Conservation (phyloP, 176 grass and related monocot genomes). For the Juncus effusus region DNA sequence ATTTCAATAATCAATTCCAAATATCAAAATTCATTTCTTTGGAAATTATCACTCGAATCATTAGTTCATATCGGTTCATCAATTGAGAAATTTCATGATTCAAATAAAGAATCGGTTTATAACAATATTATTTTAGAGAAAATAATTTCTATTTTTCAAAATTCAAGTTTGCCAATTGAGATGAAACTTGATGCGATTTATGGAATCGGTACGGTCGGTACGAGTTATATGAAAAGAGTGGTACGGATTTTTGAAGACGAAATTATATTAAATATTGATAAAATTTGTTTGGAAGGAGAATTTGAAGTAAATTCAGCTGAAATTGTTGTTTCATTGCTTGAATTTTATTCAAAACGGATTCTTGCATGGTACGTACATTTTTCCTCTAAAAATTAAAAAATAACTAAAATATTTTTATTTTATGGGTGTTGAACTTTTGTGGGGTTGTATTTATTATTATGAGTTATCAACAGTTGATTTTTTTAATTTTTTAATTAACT, state of each 20-base stretch:
- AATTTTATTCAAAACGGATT: constrained; percentile 59
- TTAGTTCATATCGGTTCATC: constrained; percentile 69
- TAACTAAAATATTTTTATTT: not conserved
- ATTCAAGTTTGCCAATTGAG: constrained; percentile 42
- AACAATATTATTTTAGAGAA: constrained; percentile 55
- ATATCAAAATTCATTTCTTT: constrained; percentile 46
- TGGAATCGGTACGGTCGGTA: constrained; percentile 55
- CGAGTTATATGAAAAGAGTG: constrained; percentile 53
- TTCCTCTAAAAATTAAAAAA: not conserved
- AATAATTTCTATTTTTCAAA: constrained; percentile 58
- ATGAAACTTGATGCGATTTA: constrained; percentile 69
- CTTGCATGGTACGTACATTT: constrained; percentile 69
- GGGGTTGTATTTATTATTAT: not conserved
- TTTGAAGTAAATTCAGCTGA: constrained; percentile 21
- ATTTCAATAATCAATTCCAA: constrained; percentile 46
- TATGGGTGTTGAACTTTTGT: not conserved
- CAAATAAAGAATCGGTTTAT: constrained; percentile 54
- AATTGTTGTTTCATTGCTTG: constrained; percentile 51
- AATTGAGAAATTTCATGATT: constrained; percentile 41
- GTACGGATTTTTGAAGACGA: constrained; percentile 59
- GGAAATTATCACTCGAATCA: constrained; percentile 67
- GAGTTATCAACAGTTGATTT: no score
- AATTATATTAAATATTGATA: constrained; percentile 54
- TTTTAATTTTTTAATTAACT: no score
- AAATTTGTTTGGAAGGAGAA: constrained; percentile 48